Evolutionary conservation across 2,329 filamentous ascomycete species (phyloP), one percentile per base, ranked within the genome.

Genomic region (Beauveria pseudobassiana): DNA sequence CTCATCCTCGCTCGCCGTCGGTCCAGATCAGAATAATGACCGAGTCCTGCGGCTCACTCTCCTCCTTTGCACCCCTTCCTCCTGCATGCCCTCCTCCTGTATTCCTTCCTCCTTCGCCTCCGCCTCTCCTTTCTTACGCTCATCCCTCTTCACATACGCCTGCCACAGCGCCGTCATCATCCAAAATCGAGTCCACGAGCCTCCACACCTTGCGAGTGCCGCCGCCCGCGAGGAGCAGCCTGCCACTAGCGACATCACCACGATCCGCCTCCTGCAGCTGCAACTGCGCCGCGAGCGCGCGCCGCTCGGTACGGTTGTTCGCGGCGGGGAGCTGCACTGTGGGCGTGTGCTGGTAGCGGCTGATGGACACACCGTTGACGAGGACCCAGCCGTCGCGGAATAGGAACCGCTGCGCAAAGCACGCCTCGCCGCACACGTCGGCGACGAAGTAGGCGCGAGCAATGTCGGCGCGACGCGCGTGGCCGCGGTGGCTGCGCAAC

Each of bases 351-450:
- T 73, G 72, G 64, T 80, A 78, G 53, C 78, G 72, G 46, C 72
- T 74, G 62, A 81, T 72, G 34, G 77, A 76, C 66, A 78, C 72
- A 5, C 79, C 79, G 63, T 80, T 80, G 49, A 78, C 74, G 5
- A 81, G 71, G 4, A 80, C 71, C 78, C 78, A 81, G 65, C 74
- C 72, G 66, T 79, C 77, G 45, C 67, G 70, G 67, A 80, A 80
- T 38, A 71, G 67, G 63, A 78, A 80, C 7, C 77, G 75, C 65
- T 80, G 77, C 64, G 80, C 72, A 67, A 79, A 80, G 65, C 78
- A 80, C 12, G 72, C 70, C 59, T 79, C 77, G 22, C 78, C 78
- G 64, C 78, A 79, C 9, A 73, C 68, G 28, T 75, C 73, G 0
- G 77, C 70, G 20, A 80, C 73, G 12, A 76, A 67, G 64, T 79